These are phyloP conservation scores for Cyclotella sp. DNA, from an alignment of 108 stramenopile species.

Conservation along the genomic window DNA sequence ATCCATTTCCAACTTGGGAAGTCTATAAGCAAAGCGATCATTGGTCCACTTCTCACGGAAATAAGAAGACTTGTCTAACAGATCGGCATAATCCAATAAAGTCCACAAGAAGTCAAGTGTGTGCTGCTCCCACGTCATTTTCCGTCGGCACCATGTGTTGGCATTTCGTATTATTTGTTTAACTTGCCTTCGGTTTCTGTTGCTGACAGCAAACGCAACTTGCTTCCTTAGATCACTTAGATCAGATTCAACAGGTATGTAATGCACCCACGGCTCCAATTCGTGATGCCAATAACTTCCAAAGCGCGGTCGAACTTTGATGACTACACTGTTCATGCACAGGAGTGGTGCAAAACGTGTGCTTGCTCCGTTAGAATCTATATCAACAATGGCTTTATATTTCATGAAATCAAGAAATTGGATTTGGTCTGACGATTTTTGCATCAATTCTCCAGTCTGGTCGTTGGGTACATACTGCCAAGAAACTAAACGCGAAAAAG, in stretches of 20 bases:
- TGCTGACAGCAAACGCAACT: conserved; percentile 24
- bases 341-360: conserved; percentile 29
- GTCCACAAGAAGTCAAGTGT: conserved; percentile 40
- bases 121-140: conserved; percentile 41
- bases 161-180: conserved; percentile 35
- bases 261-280: conserved; percentile 37
- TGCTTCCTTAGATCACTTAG: conserved; percentile 19
- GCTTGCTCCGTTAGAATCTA: conserved; percentile 30
- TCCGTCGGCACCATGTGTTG: conserved; percentile 36
- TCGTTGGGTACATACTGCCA: conserved; percentile 24
- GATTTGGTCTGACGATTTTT: conserved; percentile 23
- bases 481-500: conserved; percentile 17
- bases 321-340: conserved; percentile 44
- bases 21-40: conserved; percentile 23
- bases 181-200: conserved; percentile 17
- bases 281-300: conserved; percentile 38
- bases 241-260: conserved; percentile 36
- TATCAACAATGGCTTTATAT: conserved; percentile 38
- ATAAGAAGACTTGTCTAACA: conserved; percentile 25
- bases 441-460: conserved; percentile 26
- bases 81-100: conserved; percentile 41
- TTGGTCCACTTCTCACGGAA: conserved; percentile 30
- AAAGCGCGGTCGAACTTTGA: conserved; percentile 33
- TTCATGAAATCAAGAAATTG: conserved; percentile 42
- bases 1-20: conserved; percentile 33